Evolutionary conservation across 352 stramenopile genomes (phyloP), one percentile per base, ranked within the genome.

Genomic region (Phytophthora melonis): DNA sequence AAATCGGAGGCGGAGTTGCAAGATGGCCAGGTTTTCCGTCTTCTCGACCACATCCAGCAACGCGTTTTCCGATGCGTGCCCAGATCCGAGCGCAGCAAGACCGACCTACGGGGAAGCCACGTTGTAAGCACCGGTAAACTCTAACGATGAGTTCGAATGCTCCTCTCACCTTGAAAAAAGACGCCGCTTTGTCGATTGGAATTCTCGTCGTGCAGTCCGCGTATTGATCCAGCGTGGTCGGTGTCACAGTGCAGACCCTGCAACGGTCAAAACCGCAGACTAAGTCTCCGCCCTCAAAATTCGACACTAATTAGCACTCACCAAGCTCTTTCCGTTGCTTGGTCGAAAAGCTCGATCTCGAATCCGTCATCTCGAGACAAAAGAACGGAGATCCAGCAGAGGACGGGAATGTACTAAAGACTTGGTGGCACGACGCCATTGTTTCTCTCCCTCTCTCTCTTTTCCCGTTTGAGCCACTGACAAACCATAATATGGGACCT

Each of bases 291-390:
- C 43, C 18, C 43, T 50, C 39, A 8, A 13, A 21, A 21, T 13
- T 11, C n/a, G 5, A 23, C 43, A 16, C 19, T 27, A 16, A 8
- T 4, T 27, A 30, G n/a, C 47, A 54, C 63, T 27, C 27, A 63
- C 66, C 66, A 73, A 1, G 19, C 59, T 25, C 62, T 19, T 27
- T 64, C 27, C 1, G 53, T 32, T n/a, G 23, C 21, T 56, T 13
- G 39, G 36, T 68, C 16, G 18, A 65, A 60, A 3, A 74, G 13
- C 10, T 74, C 43, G n/a, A 74, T 61, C 25, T 68, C 39, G 27
- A 73, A 63, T 7, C 53, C 59, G 21, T 25, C 47, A 9, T 58
- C 52, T 34, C 57, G 61, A 39, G 52, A 5, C 50, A 63, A 27
- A 59, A 73, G 23, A 68, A 63, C 5, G n/a, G 10, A 18, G 16